Evolutionary conservation across 2,329 filamentous ascomycete genomes (phyloP), one percentile per base, ranked within the genome.

Genomic region (Neofusicoccum ribis): DNA sequence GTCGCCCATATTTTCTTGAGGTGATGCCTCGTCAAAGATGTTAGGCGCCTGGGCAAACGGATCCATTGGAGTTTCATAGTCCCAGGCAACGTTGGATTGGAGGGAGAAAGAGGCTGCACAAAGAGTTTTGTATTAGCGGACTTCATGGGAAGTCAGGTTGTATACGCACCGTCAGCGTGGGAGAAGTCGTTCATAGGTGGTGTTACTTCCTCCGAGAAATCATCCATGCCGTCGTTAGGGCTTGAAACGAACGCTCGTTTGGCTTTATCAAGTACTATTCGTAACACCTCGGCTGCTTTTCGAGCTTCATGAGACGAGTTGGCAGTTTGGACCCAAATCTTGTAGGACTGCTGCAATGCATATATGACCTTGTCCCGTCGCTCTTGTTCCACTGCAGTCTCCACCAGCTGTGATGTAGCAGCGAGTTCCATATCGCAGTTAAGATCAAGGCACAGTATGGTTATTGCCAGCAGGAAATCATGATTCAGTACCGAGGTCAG

Each of bases 401-500:
- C 50, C 3, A 52, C 15, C 34, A 52, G 34, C 3, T 39, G 50
- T 4, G 50, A 52, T 17, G 6, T 37, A 9, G 31, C n/a, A 17
- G 50, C 50, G 5, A 52, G 15, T 14, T 52, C 50, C 7, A 52
- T 17, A 15, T 8, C 50, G 50, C 31, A 36, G 51, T 76, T 74
- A 17, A 81, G 71, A 63, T 83, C 81, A 3, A 82, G 72, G 43
- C 80, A 79, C 3, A 84, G 69, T 20, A 84, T 76, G 65, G 81
- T 83, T 49, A 80, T 79, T 1, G 82, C 82, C 2, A 83, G 74
- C 7, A 84, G 71, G 52, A 84, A 83, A 66, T 82, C 81, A 64
- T 82, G 79, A 2, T 76, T 76, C 58, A 80, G 74, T 3, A 82
- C 68, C 3, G 79, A 80, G 11, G 77, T 77, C 15, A 82, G 66